Evolutionary conservation across 2,329 filamentous ascomycete species (phyloP).

Genomic region (Aspergillus aculeatus): DNA sequence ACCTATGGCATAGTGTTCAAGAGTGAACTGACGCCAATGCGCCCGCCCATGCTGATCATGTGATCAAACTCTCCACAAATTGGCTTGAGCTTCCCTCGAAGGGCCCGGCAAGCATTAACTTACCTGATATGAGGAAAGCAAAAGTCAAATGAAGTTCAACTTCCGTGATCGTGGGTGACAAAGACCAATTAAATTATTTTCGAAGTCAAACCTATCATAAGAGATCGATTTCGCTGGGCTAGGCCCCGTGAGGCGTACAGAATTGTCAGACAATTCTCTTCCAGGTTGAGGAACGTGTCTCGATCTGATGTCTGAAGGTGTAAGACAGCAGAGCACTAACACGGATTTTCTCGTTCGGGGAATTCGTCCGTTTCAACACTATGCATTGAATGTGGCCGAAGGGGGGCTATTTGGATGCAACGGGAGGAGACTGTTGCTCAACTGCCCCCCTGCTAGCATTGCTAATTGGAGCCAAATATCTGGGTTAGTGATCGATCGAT

Average conservation of each 20-base stretch:
- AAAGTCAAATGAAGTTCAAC: no score
- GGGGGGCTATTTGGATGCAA: neutral
- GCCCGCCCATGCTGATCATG: neutral
- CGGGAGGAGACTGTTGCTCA: neutral
- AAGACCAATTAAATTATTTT: no score
- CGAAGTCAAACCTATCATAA: neutral
- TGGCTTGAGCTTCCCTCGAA: neutral
- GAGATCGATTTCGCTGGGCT: neutral
- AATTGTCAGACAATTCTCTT: neutral
- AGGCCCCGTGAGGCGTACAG: neutral
- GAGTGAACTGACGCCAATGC: neutral
- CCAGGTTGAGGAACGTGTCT: neutral
- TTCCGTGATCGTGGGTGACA: no score
- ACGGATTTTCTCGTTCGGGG: constrained; percentile 9
- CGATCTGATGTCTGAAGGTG: constrained; percentile 3
- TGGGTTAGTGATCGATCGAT: constrained; percentile 12
- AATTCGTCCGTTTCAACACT: constrained; percentile 9
- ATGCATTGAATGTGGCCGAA: neutral
- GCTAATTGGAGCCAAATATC: constrained; percentile 2
- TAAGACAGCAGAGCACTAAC: constrained; percentile 8
- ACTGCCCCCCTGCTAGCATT: neutral
- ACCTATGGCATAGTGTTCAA: neutral
- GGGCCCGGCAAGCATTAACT: no score
- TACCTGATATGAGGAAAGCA: no score
- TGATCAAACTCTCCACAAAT: neutral